phyloP scores from a whole-genome alignment of 306 rosid species.

The Quercus aquifolioides region DNA sequence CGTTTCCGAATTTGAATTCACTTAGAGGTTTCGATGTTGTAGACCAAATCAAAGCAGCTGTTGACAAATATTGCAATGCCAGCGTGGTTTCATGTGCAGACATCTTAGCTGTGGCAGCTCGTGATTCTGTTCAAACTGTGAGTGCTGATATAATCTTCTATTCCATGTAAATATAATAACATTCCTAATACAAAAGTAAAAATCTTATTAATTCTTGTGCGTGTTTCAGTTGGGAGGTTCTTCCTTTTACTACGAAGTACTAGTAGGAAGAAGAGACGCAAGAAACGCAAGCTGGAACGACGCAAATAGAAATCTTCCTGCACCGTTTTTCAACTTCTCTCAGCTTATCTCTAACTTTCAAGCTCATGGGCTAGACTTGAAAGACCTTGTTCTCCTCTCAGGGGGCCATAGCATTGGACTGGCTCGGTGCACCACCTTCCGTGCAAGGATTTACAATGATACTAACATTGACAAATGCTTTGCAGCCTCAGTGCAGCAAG shows the following conservation, averaged over 20 bases:
- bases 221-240: slow-evolving; percentile 20
- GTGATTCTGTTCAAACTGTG: slow-evolving; percentile 30
- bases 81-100: slow-evolving; percentile 37
- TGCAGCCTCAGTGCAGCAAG: slow-evolving; percentile 10
- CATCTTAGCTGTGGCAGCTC: slow-evolving; percentile 41
- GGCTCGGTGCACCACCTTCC: slow-evolving; percentile 15
- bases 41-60: slow-evolving; percentile 20
- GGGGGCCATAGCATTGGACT: slow-evolving; percentile 30
- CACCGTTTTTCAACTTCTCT: slow-evolving; percentile 16
- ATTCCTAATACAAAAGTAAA: background rate
- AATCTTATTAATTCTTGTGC: background rate
- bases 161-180: background rate
- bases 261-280: slow-evolving; percentile 34
- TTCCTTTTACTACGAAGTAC: background rate
- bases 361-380: slow-evolving; percentile 27
- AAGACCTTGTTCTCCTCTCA: slow-evolving; percentile 27
- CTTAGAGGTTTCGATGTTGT: slow-evolving; percentile 27
- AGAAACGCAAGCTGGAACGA: slow-evolving; percentile 15
- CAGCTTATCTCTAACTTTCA: slow-evolving; percentile 36
- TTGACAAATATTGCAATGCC: slow-evolving; percentile 16
- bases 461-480: slow-evolving; percentile 20
- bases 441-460: slow-evolving; percentile 26
- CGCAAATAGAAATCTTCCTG: slow-evolving; percentile 21
- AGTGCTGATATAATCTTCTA: background rate
- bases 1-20: slow-evolving; percentile 30